These are phyloP conservation scores for Cyclotella atomus DNA, from an alignment of 108 stramenopile genomes.

Conservation along the genomic window DNA sequence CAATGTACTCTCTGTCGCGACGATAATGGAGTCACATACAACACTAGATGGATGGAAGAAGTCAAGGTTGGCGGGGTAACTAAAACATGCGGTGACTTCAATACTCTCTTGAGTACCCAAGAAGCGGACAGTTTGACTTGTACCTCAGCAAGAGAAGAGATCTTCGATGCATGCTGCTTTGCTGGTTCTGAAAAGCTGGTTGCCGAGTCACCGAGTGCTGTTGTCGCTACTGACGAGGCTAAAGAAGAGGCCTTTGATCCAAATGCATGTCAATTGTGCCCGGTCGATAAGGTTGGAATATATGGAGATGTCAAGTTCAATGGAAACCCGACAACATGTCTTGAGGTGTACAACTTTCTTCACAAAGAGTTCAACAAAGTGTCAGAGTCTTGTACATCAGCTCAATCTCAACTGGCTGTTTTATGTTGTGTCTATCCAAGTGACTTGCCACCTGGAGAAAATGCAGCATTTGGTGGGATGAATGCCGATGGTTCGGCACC, in stretches of 20 bases:
- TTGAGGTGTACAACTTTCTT: slow-evolving; percentile 41
- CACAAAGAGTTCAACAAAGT: slow-evolving; percentile 14
- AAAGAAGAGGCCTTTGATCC: neutral
- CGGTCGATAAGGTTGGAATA: slow-evolving; percentile 33
- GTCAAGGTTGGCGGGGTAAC: slow-evolving; percentile 42
- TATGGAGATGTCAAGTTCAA: slow-evolving; percentile 41
- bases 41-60: slow-evolving; percentile 48
- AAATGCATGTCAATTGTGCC: slow-evolving; percentile 38
- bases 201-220: slow-evolving; percentile 14
- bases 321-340: slow-evolving; percentile 36
- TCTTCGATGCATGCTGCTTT: slow-evolving; percentile 48
- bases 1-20: slow-evolving; percentile 47
- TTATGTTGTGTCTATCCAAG: slow-evolving; percentile 31
- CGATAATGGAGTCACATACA: slow-evolving; percentile 48
- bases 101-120: slow-evolving; percentile 48
- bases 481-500: neutral
- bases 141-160: slow-evolving; percentile 33
- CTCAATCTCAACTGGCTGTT: slow-evolving; percentile 15
- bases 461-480: slow-evolving; percentile 23
- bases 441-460: slow-evolving; percentile 16
- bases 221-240: slow-evolving; percentile 12
- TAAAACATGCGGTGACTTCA: slow-evolving; percentile 52
- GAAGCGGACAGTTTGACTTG: slow-evolving; percentile 45
- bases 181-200: slow-evolving; percentile 47
- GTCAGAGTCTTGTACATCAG: slow-evolving; percentile 40